Evolutionary conservation across 768 basidiomycete genomes (phyloP).

Genomic region (Podaxis sp.): DNA sequence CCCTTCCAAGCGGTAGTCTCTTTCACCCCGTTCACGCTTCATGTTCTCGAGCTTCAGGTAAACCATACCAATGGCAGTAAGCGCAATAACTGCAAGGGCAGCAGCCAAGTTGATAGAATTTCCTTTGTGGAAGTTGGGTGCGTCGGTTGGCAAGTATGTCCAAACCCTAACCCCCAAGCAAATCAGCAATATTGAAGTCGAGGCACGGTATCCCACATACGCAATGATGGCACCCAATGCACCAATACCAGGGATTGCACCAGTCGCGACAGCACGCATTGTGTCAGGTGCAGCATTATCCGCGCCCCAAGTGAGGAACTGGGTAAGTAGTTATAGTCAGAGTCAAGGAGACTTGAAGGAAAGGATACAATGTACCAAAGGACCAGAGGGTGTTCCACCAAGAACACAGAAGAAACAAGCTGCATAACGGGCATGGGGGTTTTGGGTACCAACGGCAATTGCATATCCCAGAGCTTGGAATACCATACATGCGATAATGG

Average conservation of each 20-base stretch:
- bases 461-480: slow-evolving; percentile 44
- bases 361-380: slow-evolving; percentile 24
- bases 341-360: not conserved
- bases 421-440: slow-evolving; percentile 45
- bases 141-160: slow-evolving; percentile 47
- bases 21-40: slow-evolving; percentile 41
- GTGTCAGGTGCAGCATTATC: slow-evolving; percentile 53
- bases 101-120: slow-evolving; percentile 46
- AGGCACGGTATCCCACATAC: slow-evolving; percentile 24
- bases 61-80: slow-evolving; percentile 23
- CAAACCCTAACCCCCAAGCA: slow-evolving; percentile 33
- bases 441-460: slow-evolving; percentile 40
- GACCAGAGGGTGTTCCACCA: slow-evolving; percentile 39
- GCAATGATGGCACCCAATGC: slow-evolving; percentile 45
- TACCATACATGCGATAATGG: slow-evolving; percentile 34
- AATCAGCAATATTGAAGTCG: not conserved
- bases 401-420: slow-evolving; percentile 45
- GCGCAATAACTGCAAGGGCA: slow-evolving; percentile 30
- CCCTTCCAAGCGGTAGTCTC: slow-evolving; percentile 39
- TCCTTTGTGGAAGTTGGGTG: slow-evolving; percentile 47
- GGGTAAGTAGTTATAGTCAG: not conserved
- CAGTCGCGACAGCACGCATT: slow-evolving; percentile 44
- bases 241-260: slow-evolving; percentile 45
- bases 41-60: slow-evolving; percentile 44
- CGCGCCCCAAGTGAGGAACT: slow-evolving; percentile 46